Percentiles rank a stretch among this genome's conserved stretches.
Evolutionary conservation across 2,329 filamentous ascomycete genomes (phyloP).

Genomic region (Helotiales sp.): DNA sequence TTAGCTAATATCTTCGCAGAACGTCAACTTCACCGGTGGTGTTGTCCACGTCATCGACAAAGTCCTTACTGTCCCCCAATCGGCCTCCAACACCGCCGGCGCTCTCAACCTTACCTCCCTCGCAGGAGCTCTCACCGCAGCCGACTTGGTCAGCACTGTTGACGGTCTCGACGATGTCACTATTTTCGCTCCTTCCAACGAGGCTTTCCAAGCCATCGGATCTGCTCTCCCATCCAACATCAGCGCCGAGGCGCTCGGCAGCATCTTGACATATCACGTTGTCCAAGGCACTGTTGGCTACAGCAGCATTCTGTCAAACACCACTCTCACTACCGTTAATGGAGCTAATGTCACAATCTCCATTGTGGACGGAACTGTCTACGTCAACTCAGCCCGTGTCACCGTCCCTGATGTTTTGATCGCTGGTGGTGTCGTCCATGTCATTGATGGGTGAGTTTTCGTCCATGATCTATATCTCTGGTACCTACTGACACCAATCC

Average conservation of each 20-base stretch:
- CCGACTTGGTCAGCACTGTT: constrained; percentile 45
- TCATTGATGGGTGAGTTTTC: constrained; percentile 51
- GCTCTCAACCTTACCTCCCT: constrained; percentile 45
- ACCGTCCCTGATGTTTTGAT: constrained; percentile 44
- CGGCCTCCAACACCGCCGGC: constrained; percentile 43
- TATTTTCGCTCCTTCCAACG: constrained; percentile 45
- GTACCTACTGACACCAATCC: not conserved
- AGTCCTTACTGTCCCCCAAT: constrained; percentile 52
- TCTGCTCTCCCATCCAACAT: constrained; percentile 37
- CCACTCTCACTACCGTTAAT: constrained; percentile 37
- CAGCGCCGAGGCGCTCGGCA: constrained; percentile 31
- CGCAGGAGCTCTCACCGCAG: constrained; percentile 41
- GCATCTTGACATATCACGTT: constrained; percentile 44
- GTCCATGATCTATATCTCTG: not conserved
- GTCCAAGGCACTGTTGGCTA: constrained; percentile 40
- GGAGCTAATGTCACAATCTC: constrained; percentile 40
- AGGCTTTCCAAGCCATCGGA: constrained; percentile 43
- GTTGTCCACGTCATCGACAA: constrained; percentile 57
- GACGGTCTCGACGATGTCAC: constrained; percentile 56
- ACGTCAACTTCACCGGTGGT: constrained; percentile 56
- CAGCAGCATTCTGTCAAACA: constrained; percentile 38
- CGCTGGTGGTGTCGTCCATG: constrained; percentile 44
- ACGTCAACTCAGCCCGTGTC: constrained; percentile 47
- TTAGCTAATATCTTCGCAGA: constrained; percentile 39
- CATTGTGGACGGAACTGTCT: constrained; percentile 44